Evolutionary conservation across 345 rosid genomes (phyloP), one percentile per base, ranked within the genome.

Genomic region (Toxicodendron radicans): DNA sequence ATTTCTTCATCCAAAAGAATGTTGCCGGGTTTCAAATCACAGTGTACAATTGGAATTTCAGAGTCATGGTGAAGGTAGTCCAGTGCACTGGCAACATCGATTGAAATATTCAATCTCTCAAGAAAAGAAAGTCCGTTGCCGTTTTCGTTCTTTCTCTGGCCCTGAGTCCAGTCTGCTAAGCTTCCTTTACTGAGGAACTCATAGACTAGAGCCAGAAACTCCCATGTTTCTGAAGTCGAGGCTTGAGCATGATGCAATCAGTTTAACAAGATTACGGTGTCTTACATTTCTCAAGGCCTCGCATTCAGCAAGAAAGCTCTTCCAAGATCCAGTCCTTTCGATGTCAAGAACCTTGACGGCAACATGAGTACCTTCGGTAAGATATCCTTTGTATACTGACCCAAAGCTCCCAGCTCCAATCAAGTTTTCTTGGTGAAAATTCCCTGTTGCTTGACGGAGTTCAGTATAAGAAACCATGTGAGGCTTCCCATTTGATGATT

Each of bases 181-280:
- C 69, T 86, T 16, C 90, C 89, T 7, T 85, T 86, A 30, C 62
- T 38, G 2, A 86, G 75, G 35, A 76, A 84, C 74, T 87, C 90
- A 12, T 83, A 86, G 57, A 88, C 86, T 57, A 88, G 76, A n/a
- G 87, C 90, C 13, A 86, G 75, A 78, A 88, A 86, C 64, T 88
- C 84, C 84, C 4, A 17, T 67, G 64, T 83, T 80, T 24, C 63
- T 82, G 30, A 32, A 73, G 75, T 87, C 90, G 54, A 79, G 33
- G 66, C 83, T 86, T 8, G 87, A 82, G 80, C 92, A 86, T 18
- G 86, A 85, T 43, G 89, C 83, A 49, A 88, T 71, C 71, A 86
- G 76, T 73, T 83, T 88, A 51, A 86, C 80, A 38, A 86, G 85
- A 79, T 88, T 88, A 17, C 81, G 74, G 56, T 88, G 90, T 75